A percentile compares a stretch with the other conserved stretches of the same genome.
phyloP scores from a whole-genome alignment of 345 rosid genomes.

The Erysimum cheiranthoides region DNA sequence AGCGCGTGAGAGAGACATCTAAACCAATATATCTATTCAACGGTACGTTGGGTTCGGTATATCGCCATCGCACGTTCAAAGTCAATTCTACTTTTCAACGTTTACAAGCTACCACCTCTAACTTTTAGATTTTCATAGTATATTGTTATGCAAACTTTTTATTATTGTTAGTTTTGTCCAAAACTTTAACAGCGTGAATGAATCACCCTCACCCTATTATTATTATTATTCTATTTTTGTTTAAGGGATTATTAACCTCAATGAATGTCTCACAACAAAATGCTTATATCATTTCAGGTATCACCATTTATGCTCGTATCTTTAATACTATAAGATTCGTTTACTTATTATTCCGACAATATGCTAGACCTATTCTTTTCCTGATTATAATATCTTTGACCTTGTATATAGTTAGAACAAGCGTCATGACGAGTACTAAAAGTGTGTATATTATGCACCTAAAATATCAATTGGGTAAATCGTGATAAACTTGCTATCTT shows the following conservation, averaged over 20 bases:
- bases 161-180: slow-evolving; percentile 6
- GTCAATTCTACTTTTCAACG: slow-evolving; percentile 34
- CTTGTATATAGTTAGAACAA: not conserved
- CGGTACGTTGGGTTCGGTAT: slow-evolving; percentile 34
- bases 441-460: not conserved
- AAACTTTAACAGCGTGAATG: not conserved
- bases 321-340: too few relatives aligned
- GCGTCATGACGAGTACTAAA: not conserved
- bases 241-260: too few relatives aligned
- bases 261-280: too few relatives aligned
- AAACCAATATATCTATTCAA: slow-evolving; percentile 9
- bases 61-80: slow-evolving; percentile 37
- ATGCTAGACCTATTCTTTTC: not conserved
- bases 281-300: too few relatives aligned
- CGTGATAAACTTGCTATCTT: too few relatives aligned
- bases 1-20: slow-evolving; percentile 39
- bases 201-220: not conserved
- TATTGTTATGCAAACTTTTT: not conserved
- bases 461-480: too few relatives aligned
- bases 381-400: not conserved
- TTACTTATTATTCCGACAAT: not conserved
- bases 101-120: slow-evolving; percentile 21
- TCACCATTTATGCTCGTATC: too few relatives aligned
- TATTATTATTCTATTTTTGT: too few relatives aligned
- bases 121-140: not conserved